phyloP scores from a whole-genome alignment of 1,284 basidiomycete genomes.

The Cryptococcus sp. region DNA sequence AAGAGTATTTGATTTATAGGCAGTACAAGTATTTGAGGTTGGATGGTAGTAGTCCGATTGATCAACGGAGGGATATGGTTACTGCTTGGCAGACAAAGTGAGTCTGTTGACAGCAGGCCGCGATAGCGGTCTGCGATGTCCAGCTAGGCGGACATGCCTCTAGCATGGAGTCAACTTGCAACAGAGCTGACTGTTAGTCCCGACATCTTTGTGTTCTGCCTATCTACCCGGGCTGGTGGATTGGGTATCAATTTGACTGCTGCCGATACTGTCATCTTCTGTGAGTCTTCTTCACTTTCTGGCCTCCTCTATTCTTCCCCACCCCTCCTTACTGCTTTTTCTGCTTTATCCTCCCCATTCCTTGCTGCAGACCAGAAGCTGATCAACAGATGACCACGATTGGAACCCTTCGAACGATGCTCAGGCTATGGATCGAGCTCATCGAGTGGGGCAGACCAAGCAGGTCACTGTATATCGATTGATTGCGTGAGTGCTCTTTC shows the following conservation, averaged over 20 bases:
- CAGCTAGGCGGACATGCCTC: no score
- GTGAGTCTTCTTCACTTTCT: conserved; percentile 28
- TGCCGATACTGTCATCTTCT: conserved; percentile 93
- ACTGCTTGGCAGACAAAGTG: conserved; percentile 98
- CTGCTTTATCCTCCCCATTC: not conserved
- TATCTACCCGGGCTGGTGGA: conserved; percentile 95
- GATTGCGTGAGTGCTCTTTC: conserved; percentile 51
- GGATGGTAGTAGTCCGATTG: conserved; percentile 92
- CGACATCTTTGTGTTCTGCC: conserved; percentile 91
- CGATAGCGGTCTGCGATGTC: not conserved
- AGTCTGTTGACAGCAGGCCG: conserved; percentile 31
- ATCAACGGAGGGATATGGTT: conserved; percentile 98
- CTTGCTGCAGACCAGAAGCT: not conserved
- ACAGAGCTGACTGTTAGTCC: conserved; percentile 58
- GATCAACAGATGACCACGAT: conserved; percentile 78
- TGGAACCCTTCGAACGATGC: conserved; percentile 99
- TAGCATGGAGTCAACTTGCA: no score
- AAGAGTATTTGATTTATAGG: conserved; percentile 95
- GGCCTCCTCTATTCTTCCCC: not conserved
- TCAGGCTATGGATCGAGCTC: conserved; percentile 99
- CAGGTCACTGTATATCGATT: conserved; percentile 98
- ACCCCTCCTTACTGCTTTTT: not conserved
- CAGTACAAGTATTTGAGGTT: conserved; percentile 97
- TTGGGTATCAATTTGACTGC: conserved; percentile 98
- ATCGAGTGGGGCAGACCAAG: conserved; percentile 95